Evolutionary conservation across 2,329 filamentous ascomycete genomes (phyloP), one percentile per base, ranked within the genome.

Genomic region (Rugonectria rugulosa): DNA sequence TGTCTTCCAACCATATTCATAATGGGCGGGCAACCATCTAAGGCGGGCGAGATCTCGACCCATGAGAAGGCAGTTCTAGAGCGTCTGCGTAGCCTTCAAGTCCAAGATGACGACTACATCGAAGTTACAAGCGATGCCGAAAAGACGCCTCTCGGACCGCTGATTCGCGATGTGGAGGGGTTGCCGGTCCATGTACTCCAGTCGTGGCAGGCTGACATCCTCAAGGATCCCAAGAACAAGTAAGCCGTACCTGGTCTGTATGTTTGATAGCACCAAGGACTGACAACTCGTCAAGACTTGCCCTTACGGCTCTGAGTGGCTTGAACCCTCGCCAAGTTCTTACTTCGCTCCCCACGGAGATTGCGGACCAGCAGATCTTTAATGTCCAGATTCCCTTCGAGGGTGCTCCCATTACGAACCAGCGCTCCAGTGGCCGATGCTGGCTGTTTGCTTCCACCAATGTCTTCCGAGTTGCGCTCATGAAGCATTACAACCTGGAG

Each of bases 381-480:
- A 96, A 93, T 69, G 76, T 92, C 71, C 87, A 86, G 72, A 92
- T 96, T 57, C 89, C 91, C 0, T 81, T 90, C 50, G 92, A 96
- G 72, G 92, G 92, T 43, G 82, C 81, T 0, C 92, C 92, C 0
- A 88, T 96, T 59, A 96, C 92, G 0, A 93, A 96, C 72, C 92
- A 97, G 76, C 82, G 88, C 27, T 84, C 84, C 7, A 92, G 89
- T 2, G 92, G 92, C 7, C 83, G 92, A 61, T 97, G 92, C 79
- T 97, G 92, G 92, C 84, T 96, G 60, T 97, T 97, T 66, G 92
- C 92, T 1, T 86, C 90, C 5, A 95, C 91, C n/a, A 96, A 96
- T 66, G 88, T 96, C 52, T 95, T 96, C 76, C 88, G 92, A 23
- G 83, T 96, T n/a, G 89, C 91, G 1, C 80, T 96, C 41, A 94